phyloP scores from a whole-genome alignment of 1,284 basidiomycete species.

The Pseudozyma sp. region DNA sequence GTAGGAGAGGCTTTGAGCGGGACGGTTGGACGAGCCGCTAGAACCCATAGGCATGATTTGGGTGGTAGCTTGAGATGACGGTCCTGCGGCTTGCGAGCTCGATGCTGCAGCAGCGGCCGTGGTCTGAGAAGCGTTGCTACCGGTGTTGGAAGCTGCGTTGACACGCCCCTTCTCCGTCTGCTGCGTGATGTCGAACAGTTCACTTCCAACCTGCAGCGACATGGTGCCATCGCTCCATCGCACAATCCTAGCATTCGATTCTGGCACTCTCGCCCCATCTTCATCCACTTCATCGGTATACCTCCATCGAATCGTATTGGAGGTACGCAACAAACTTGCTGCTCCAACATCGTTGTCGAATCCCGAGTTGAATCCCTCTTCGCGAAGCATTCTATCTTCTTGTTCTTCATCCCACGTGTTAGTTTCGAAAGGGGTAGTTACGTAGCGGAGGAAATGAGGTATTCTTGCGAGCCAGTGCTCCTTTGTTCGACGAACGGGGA shows the following conservation, averaged over 20 bases:
- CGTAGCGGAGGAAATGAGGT: slow-evolving; percentile 66
- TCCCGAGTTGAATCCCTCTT: slow-evolving; percentile 72
- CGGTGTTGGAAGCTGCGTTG: slow-evolving; percentile 34
- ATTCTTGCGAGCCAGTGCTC: slow-evolving; percentile 63
- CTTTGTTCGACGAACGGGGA: slow-evolving; percentile 63
- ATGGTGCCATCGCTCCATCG: slow-evolving; percentile 91
- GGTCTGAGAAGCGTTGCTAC: slow-evolving; percentile 46
- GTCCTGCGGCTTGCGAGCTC: slow-evolving; percentile 30
- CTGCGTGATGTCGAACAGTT: slow-evolving; percentile 82
- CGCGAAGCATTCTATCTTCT: slow-evolving; percentile 52
- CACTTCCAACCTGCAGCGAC: slow-evolving; percentile 85
- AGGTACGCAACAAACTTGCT: slow-evolving; percentile 75
- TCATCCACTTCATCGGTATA: slow-evolving; percentile 78
- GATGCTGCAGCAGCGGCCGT: background rate
- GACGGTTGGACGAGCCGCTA: slow-evolving; percentile 39
- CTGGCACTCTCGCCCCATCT: slow-evolving; percentile 77
- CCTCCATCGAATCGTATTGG: slow-evolving; percentile 90
- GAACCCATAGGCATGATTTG: slow-evolving; percentile 52
- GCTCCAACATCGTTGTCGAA: slow-evolving; percentile 68
- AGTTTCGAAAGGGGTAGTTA: slow-evolving; percentile 54
- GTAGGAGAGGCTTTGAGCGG: slow-evolving; percentile 73
- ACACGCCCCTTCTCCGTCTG: slow-evolving; percentile 53
- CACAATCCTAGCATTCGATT: slow-evolving; percentile 87
- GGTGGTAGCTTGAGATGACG: slow-evolving; percentile 38
- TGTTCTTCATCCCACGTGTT: slow-evolving; percentile 57